Conservation (phyloP, 2,329 filamentous ascomycete genomes). For the Alternaria ethzedia region DNA sequence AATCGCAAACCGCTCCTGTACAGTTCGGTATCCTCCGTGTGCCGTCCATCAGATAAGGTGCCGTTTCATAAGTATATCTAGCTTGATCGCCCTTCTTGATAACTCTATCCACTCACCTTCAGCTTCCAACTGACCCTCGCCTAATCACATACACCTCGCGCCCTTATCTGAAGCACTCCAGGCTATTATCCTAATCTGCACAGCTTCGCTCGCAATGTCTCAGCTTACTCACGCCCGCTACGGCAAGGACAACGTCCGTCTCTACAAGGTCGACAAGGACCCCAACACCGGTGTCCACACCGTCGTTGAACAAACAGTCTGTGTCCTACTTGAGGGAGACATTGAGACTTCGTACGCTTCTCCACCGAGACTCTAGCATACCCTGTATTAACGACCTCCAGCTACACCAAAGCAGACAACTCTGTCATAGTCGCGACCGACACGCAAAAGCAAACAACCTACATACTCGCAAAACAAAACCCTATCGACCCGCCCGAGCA, state of each 20-base stretch:
- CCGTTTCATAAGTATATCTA: constrained; percentile 35
- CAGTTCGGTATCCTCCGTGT: constrained; percentile 43
- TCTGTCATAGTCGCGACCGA: constrained; percentile 94
- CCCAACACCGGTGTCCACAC: constrained; percentile 77
- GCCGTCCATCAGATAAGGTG: constrained; percentile 38
- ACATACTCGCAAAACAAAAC: constrained; percentile 93
- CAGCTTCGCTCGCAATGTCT: constrained; percentile 47
- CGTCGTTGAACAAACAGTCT: constrained; percentile 93
- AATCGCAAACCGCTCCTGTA: constrained; percentile 23
- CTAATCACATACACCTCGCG: background rate
- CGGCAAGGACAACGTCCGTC: constrained; percentile 97
- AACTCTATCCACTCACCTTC: constrained; percentile 16
- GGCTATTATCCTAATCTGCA: background rate
- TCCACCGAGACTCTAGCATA: background rate
- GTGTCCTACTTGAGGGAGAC: constrained; percentile 88
- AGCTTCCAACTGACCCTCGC: constrained; percentile 8
- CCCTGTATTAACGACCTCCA: constrained; percentile 48
- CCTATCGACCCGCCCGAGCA: constrained; percentile 92
- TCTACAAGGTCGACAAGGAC: constrained; percentile 92
- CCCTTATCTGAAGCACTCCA: background rate
- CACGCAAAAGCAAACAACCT: constrained; percentile 91
- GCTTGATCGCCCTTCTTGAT: constrained; percentile 21
- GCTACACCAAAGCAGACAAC: constrained; percentile 94
- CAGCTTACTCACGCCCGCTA: constrained; percentile 69
- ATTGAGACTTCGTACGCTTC: constrained; percentile 77